Base-by-base conservation (phyloP, 495 filamentous ascomycete genomes). In the Xylaria longipes region DNA sequence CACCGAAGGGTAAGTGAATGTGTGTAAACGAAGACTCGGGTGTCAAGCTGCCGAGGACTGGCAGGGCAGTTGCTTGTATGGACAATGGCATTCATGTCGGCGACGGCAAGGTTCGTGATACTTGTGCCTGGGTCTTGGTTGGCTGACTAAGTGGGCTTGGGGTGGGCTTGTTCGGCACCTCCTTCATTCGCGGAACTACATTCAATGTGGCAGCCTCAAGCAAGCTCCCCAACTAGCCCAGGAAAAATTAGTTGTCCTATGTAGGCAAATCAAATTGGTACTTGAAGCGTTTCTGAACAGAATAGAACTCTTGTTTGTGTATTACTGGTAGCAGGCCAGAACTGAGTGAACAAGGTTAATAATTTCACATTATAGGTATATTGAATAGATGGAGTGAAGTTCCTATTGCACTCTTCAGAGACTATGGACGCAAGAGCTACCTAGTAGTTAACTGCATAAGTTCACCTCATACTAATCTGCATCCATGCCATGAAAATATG, bases 11-110 rank as follows among this genome's bases (percentile, higher is more conserved):
- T 39, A 27, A 46, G n/a, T n/a, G 0, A 25, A 33, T 29, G 5
- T 46, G 11, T 50, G 62, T 65, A n/a, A 35, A 65, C 11, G 20
- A 65, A 65, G 62, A 65, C 62, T 14, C 27, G 41, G 20, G 27
- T 12, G 31, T 5, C 9, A 12, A 22, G 31, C 17, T 37, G 20
- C 17, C 20, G 33, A 35, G 57, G 12, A 29, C 31, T 37, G 31
- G 29, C 5, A 15, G n/a, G 31, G 29, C 8, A 11, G 17, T 5
- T 33, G 8, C 17, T 43, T 43, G 15, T 29, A 7, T 3, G 33
- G 12, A 31, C 5, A 56, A 31, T 31, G 1, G 57, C 17, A 37
- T 8, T 20, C 5, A n/a, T 22, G 31, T 60, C 31, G 27, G n/a
- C 57, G 31, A 6, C 57, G 33, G 22, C 57, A 12, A 60, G 31